Conservation (phyloP, 1,139 yeast species). For the Hansenula lynferdii region DNA sequence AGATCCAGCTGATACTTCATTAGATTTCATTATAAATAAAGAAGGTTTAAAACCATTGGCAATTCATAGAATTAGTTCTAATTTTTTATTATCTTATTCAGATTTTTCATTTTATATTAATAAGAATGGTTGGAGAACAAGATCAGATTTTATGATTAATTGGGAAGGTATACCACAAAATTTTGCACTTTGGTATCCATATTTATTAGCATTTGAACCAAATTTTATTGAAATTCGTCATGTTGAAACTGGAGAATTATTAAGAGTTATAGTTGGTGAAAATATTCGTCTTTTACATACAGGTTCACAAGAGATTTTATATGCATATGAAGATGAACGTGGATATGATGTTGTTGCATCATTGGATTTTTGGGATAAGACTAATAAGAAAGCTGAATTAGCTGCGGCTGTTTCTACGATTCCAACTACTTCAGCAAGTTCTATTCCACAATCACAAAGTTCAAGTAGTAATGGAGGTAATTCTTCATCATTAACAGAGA, state of each 20-base stretch:
- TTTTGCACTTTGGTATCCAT: constrained; percentile 92
- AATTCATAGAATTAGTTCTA: constrained; percentile 83
- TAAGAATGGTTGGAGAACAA: constrained; percentile 93
- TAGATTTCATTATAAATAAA: constrained; percentile 86
- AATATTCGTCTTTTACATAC: constrained; percentile 85
- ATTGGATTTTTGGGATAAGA: constrained; percentile 72
- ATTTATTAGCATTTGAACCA: constrained; percentile 83
- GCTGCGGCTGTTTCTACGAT: neutral
- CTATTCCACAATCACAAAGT: neutral
- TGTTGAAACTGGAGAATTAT: constrained; percentile 79
- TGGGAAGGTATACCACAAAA: constrained; percentile 97
- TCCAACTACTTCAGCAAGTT: too few species aligned
- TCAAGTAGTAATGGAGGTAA: constrained; percentile 5
- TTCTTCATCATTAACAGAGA: constrained; percentile 12
- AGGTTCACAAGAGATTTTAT: constrained; percentile 89
- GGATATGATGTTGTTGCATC: constrained; percentile 92
- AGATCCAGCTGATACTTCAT: constrained; percentile 95
- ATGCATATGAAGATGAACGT: constrained; percentile 85
- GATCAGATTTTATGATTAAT: constrained; percentile 89
- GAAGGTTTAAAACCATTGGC: constrained; percentile 87
- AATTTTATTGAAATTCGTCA: constrained; percentile 90
- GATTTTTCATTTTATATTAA: constrained; percentile 94
- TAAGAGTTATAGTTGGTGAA: constrained; percentile 91
- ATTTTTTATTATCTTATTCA: constrained; percentile 81
- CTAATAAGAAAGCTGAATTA: constrained; percentile 5